Evolutionary conservation across 805 yeast genomes (phyloP), one percentile per base, ranked within the genome.

Genomic region (Candida glaebosa): DNA sequence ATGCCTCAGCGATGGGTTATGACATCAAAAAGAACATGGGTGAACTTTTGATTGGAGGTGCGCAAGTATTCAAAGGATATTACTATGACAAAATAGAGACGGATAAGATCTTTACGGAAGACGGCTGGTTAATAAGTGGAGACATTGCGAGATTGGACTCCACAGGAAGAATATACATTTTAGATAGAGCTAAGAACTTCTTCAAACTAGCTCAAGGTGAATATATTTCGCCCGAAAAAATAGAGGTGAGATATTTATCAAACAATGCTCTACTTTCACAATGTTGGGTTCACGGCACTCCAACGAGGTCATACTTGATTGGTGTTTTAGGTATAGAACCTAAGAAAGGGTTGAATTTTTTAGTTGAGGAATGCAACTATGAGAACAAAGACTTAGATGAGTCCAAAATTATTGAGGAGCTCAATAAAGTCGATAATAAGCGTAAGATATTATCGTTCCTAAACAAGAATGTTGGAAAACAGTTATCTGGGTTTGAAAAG

Each of bases 91-190:
- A 57, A 17, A 61, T 65, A 37, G 81, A 78, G 18, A 77, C 80
- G 0, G 54, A 46, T 6, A 71, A 63, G 20, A 55, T 71, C 83
- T 12, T 83, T 32, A 82, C 76, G 42, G 61, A 68, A 12, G 77
- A 78, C 14, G 83, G 82, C 3, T 79, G 82, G 81, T 78, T 78
- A 57, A 57, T 62, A 33, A 77, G 84, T 3, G 85, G 85, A 18
- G 85, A 79, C 53, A 49, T 63, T 35, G 67, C 62, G 8, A 46
- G 42, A 16, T 43, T 61, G 22, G 50, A 47, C 31, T 38, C 37
- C 1, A 39, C 35, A 22, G 75, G 77, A 17, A 49, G 57, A 39
- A 46, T 49, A 55, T 59, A 50, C 45, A 74, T 79, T 44, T 72
- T 79, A 37, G 84, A 79, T 51, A 47, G 67, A 32, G 67, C 61